Percentiles rank a stretch among this genome's conserved stretches.
Conservation (phyloP, 2,329 filamentous ascomycete genomes). For the Thermoascus crustaceus region DNA sequence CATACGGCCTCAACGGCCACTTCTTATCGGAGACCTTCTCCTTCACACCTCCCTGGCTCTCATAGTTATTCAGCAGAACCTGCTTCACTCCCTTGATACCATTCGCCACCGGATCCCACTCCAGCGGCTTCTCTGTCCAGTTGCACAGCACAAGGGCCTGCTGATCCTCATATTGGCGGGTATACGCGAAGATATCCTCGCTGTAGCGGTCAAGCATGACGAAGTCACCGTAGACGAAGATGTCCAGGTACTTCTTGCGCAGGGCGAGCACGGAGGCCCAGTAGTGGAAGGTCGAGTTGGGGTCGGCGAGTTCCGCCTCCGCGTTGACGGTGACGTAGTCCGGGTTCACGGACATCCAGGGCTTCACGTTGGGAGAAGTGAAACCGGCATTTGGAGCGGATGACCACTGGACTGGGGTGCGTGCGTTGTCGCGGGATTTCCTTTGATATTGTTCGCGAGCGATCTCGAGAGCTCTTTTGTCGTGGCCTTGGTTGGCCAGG, state of each 20-base stretch:
- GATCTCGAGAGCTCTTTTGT: slow-evolving; percentile 20
- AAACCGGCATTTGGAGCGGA: slow-evolving; percentile 55
- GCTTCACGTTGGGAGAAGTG: slow-evolving; percentile 43
- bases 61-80: slow-evolving; percentile 27
- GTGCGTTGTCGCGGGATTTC: slow-evolving; percentile 55
- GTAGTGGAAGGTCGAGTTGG: slow-evolving; percentile 49
- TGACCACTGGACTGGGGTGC: slow-evolving; percentile 67
- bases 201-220: slow-evolving; percentile 46
- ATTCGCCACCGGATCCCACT: slow-evolving; percentile 25
- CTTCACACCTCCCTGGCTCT: slow-evolving; percentile 11
- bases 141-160: slow-evolving; percentile 30
- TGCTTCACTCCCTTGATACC: slow-evolving; percentile 18
- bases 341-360: slow-evolving; percentile 66
- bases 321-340: slow-evolving; percentile 54
- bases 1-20: slow-evolving; percentile 27
- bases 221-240: slow-evolving; percentile 63
- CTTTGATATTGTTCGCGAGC: slow-evolving; percentile 30
- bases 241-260: slow-evolving; percentile 52
- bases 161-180: slow-evolving; percentile 32
- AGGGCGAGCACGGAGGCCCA: slow-evolving; percentile 53
- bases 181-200: slow-evolving; percentile 48
- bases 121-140: slow-evolving; percentile 23
- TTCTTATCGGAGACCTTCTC: slow-evolving; percentile 16
- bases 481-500: slow-evolving; percentile 18
- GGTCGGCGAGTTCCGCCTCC: slow-evolving; percentile 32